Evolutionary conservation across 257 asterid species (phyloP).

Genomic region (Linderniella brevidens): DNA sequence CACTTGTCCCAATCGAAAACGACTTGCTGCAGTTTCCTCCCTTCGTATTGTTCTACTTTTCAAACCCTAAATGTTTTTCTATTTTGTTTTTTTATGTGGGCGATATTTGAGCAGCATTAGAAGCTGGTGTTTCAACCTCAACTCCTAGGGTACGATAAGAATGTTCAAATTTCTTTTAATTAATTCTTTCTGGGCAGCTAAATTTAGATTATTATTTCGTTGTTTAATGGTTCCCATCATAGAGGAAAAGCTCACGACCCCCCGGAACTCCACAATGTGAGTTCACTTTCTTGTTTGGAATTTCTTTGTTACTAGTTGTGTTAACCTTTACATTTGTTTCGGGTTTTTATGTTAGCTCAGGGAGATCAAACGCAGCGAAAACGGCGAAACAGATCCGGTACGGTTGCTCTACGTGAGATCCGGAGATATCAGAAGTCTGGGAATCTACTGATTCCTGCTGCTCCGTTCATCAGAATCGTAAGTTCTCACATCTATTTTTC

Average conservation of each 20-base stretch:
- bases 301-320: too few relatives aligned
- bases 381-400: slow-evolving; percentile 47
- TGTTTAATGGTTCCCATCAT: slow-evolving; percentile 1
- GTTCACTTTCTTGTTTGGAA: too few relatives aligned
- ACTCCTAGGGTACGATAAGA: slow-evolving; percentile 11
- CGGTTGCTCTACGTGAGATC: slow-evolving; percentile 73
- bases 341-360: slow-evolving; percentile 12
- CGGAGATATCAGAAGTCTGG: slow-evolving; percentile 53
- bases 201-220: background rate
- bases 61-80: slow-evolving; percentile 23
- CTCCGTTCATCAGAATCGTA: slow-evolving; percentile 69
- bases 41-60: background rate
- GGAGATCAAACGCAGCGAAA: slow-evolving; percentile 15
- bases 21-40: background rate
- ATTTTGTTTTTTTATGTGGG: background rate
- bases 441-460: slow-evolving; percentile 66
- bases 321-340: slow-evolving; percentile 2
- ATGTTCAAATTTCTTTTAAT: background rate
- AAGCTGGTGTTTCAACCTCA: slow-evolving; percentile 21
- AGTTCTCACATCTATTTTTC: slow-evolving; percentile 7
- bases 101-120: slow-evolving; percentile 18
- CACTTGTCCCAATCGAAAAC: background rate
- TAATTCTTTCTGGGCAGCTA: background rate
- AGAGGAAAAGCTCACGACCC: too few relatives aligned
- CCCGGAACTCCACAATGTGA: too few relatives aligned